These are phyloP conservation scores for Xylaria sp. DNA, from an alignment of 2,329 filamentous ascomycete species.

Conservation along the genomic window DNA sequence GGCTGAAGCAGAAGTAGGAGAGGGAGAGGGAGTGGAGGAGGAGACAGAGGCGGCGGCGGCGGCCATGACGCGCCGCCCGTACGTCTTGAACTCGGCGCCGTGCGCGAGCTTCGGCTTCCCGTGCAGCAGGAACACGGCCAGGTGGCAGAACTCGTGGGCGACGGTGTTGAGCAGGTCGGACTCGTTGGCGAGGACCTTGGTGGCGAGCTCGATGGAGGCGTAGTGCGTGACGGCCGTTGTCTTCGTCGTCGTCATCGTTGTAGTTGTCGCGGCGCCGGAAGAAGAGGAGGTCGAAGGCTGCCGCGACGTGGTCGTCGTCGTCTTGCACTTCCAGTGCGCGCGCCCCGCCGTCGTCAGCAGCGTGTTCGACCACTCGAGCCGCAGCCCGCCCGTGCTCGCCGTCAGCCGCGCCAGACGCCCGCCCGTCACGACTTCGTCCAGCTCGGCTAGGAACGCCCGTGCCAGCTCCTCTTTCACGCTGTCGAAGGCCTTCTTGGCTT, in stretches of 20 bases:
- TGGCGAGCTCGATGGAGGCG: constrained; percentile 84
- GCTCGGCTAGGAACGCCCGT: constrained; percentile 66
- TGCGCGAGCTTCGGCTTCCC: constrained; percentile 78
- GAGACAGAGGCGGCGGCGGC: constrained; percentile 59
- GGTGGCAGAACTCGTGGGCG: constrained; percentile 96
- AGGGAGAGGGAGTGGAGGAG: too few species aligned
- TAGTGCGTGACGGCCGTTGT: constrained; percentile 52
- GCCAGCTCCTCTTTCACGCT: constrained; percentile 67
- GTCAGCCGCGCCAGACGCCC: constrained; percentile 65
- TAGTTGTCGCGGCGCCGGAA: constrained; percentile 35
- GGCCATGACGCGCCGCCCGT: constrained; percentile 62
- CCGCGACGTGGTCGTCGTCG: constrained; percentile 43
- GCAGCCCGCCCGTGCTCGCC: constrained; percentile 69
- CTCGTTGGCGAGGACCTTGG: constrained; percentile 83
- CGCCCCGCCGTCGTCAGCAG: constrained; percentile 80
- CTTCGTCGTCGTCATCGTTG: constrained; percentile 14
- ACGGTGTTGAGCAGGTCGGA: constrained; percentile 83
- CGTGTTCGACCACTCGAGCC: constrained; percentile 76
- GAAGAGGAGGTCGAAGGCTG: constrained; percentile 10
- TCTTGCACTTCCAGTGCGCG: constrained; percentile 73
- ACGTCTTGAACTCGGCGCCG: constrained; percentile 81
- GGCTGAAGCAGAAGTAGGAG: too few species aligned
- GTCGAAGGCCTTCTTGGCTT: constrained; percentile 66
- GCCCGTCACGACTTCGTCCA: constrained; percentile 69
- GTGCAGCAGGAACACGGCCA: constrained; percentile 88